These are phyloP conservation scores for Pneumocystis murina DNA, from an alignment of 1,139 yeast genomes.

Conservation along the genomic window DNA sequence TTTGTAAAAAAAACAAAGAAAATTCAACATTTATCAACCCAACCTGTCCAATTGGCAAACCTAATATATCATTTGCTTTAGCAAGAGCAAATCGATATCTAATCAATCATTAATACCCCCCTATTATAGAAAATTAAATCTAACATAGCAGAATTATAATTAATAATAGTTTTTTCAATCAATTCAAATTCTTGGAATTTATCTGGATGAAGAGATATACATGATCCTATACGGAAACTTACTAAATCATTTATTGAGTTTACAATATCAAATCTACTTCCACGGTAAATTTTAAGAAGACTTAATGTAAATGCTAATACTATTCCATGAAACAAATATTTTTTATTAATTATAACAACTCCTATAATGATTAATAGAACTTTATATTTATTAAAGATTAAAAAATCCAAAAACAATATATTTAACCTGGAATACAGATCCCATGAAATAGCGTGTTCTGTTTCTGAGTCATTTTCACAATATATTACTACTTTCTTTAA, in stretches of 20 bases:
- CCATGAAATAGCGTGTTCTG: background rate
- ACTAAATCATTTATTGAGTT: background rate
- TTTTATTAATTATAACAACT: background rate
- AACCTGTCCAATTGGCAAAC: conserved; percentile 79
- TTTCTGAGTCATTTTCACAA: background rate
- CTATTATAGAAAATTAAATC: background rate
- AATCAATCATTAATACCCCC: background rate
- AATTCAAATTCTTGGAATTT: conserved; percentile 71
- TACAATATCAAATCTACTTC: background rate
- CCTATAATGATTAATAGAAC: background rate
- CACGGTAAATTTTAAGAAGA: background rate
- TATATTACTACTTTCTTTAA: too few relatives aligned
- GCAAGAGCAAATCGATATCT: conserved; percentile 61
- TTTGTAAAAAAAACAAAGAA: conserved; percentile 14
- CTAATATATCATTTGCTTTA: conserved; percentile 54
- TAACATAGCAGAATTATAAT: conserved; percentile 74
- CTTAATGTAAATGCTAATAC: background rate
- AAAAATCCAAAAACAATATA: background rate
- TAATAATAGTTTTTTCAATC: conserved; percentile 58
- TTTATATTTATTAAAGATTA: background rate
- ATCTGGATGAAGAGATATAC: conserved; percentile 47
- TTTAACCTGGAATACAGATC: background rate
- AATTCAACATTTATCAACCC: conserved; percentile 34
- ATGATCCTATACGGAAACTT: conserved; percentile 4
- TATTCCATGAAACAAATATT: background rate